Conservation (phyloP, 495 filamentous ascomycete genomes). For the Evansstolkia leycettana region DNA sequence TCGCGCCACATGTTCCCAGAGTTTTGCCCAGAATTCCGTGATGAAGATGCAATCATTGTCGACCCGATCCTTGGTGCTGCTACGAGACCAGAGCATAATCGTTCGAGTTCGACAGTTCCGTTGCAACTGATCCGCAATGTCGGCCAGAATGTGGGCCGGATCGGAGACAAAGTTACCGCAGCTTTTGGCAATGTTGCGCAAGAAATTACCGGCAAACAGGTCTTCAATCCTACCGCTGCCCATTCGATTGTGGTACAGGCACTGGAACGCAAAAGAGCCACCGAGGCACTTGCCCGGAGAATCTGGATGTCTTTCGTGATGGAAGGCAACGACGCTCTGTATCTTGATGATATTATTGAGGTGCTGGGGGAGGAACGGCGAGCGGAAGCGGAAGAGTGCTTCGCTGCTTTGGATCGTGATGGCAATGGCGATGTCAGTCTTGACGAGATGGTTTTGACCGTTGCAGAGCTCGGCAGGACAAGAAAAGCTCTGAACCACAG, state of each 20-base stretch:
- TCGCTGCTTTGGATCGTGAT: constrained; percentile 68
- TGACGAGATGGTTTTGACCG: constrained; percentile 87
- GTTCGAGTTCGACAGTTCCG: constrained; percentile 55
- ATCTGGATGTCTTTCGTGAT: constrained; percentile 98
- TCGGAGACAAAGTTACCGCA: constrained; percentile 84
- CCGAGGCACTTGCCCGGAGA: constrained; percentile 79
- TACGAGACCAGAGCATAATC: constrained; percentile 28
- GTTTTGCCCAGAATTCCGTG: constrained; percentile 79
- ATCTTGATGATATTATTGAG: constrained; percentile 69
- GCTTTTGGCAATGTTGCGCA: constrained; percentile 89
- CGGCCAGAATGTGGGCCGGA: constrained; percentile 55
- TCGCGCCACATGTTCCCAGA: constrained; percentile 78
- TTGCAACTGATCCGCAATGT: constrained; percentile 58
- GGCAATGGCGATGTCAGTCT: constrained; percentile 87
- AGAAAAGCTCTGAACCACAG: constrained; percentile 75
- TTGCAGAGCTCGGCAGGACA: constrained; percentile 70
- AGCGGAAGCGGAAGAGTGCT: constrained; percentile 71
- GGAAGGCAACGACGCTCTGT: constrained; percentile 72
- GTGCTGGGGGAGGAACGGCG: constrained; percentile 65
- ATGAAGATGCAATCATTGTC: constrained; percentile 84
- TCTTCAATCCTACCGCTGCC: constrained; percentile 81
- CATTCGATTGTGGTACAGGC: constrained; percentile 84
- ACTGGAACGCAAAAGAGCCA: constrained; percentile 66
- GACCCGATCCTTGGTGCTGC: constrained; percentile 46
- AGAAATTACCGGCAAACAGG: constrained; percentile 87